These are phyloP conservation scores for Circinella minor DNA, from an alignment of 371 early-diverging fungal genomes.

Conservation along the genomic window DNA sequence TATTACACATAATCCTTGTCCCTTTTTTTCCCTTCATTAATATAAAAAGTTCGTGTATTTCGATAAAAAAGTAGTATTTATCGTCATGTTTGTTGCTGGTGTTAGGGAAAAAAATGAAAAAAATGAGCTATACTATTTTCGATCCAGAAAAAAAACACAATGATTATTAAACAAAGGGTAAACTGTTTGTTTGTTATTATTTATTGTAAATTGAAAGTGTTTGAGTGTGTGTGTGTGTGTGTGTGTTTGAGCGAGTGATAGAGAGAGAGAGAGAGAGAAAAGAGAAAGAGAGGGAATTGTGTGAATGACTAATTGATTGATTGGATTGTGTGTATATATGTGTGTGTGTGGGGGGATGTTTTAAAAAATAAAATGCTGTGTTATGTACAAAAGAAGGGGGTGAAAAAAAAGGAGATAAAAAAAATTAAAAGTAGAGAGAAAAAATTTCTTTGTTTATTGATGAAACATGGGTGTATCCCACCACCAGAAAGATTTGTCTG, in stretches of 20 bases:
- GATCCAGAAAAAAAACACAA: too few species aligned
- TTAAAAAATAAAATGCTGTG: background rate
- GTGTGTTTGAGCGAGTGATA: too few species aligned
- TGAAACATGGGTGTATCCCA: constrained; percentile 29
- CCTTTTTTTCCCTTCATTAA: too few species aligned
- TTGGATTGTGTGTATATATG: background rate
- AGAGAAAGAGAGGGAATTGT: constrained; percentile 1
- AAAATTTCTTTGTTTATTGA: constrained; percentile 18
- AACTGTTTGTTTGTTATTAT: background rate
- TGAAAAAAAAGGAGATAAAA: background rate
- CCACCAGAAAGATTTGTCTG: constrained; percentile 47
- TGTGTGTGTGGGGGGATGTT: background rate
- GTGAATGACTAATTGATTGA: background rate
- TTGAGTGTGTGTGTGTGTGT: too few species aligned
- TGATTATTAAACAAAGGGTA: background rate
- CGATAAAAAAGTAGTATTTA: background rate
- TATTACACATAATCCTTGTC: too few species aligned
- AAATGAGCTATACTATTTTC: too few species aligned
- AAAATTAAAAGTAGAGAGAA: background rate
- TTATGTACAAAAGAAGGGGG: constrained; percentile 11
- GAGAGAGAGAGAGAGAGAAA: constrained; percentile 9
- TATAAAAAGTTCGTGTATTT: too few species aligned
- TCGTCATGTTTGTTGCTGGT: background rate
- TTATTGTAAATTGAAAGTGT: constrained; percentile 4
- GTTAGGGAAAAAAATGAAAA: background rate